Evolutionary conservation across 23 red algal species (phyloP).

Genomic region (Gracilaria gracilis): DNA sequence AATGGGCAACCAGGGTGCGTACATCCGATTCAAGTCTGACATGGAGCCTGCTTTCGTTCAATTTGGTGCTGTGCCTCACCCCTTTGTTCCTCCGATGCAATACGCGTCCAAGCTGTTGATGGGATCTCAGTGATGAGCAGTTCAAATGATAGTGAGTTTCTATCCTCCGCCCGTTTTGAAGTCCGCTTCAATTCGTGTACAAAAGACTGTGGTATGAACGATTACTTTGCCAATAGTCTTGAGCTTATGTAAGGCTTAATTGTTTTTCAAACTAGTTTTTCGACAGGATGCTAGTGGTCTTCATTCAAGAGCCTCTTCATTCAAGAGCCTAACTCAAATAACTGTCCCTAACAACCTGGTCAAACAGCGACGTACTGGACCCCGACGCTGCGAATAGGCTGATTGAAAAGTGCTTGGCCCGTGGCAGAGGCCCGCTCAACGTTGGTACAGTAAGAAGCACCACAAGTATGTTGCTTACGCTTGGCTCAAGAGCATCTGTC

Average conservation of each 20-base stretch:
- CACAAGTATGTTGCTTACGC: neutral
- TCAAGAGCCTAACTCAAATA: constrained; percentile 39
- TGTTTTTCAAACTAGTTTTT: constrained; percentile 11
- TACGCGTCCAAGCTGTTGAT: constrained; percentile 79
- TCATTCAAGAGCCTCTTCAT: constrained; percentile 30
- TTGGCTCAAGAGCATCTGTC: neutral
- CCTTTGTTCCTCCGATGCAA: constrained; percentile 89
- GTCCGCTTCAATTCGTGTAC: neutral
- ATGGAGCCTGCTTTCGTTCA: constrained; percentile 89
- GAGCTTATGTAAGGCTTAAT: neutral
- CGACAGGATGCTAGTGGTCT: constrained; percentile 8
- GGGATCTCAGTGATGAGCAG: constrained; percentile 42
- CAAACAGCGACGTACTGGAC: neutral
- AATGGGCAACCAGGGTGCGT: constrained; percentile 97
- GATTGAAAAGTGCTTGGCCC: neutral
- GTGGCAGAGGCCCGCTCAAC: neutral
- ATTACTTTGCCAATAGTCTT: neutral
- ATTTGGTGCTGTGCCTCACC: constrained; percentile 90
- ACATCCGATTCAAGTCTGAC: constrained; percentile 76
- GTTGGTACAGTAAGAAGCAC: neutral
- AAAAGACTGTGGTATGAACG: constrained; percentile 8
- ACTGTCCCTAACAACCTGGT: constrained; percentile 7
- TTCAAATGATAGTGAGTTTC: neutral
- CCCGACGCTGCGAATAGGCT: neutral
- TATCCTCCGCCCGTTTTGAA: neutral